These are phyloP conservation scores for Globisporangium uncinulatum DNA, from an alignment of 352 stramenopile species.

Conservation along the genomic window DNA sequence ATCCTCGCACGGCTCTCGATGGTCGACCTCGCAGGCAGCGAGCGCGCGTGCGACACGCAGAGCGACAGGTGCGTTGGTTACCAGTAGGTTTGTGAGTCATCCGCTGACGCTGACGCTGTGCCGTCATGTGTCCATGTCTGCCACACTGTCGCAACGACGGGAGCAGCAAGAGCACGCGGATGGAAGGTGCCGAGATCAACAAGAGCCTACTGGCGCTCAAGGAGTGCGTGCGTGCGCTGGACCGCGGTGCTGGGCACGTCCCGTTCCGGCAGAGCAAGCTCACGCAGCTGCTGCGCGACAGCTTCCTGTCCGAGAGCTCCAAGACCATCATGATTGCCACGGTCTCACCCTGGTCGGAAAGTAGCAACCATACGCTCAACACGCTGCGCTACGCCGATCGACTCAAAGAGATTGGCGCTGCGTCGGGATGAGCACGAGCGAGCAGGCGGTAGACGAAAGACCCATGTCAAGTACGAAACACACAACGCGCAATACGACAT, in stretches of 20 bases:
- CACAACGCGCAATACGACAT: too few relatives aligned
- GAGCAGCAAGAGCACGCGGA: slow-evolving; percentile 16
- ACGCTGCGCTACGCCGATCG: slow-evolving; percentile 52
- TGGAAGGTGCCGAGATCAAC: slow-evolving; percentile 82
- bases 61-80: not conserved
- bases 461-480: too few relatives aligned
- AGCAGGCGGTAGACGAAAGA: too few relatives aligned
- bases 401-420: not conserved
- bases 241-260: slow-evolving; percentile 46
- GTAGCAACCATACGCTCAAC: slow-evolving; percentile 77
- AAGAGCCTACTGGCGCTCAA: slow-evolving; percentile 79
- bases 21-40: slow-evolving; percentile 66
- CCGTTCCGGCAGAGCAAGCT: slow-evolving; percentile 68
- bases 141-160: too few relatives aligned
- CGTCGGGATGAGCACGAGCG: slow-evolving; percentile 19
- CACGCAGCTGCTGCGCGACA: slow-evolving; percentile 72
- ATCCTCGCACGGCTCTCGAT: not conserved
- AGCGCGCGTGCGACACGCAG: slow-evolving; percentile 71
- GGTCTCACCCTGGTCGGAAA: slow-evolving; percentile 63
- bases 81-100: not conserved
- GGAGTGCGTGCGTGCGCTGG: slow-evolving; percentile 73
- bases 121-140: too few relatives aligned
- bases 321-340: slow-evolving; percentile 68
- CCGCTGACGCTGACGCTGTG: too few relatives aligned
- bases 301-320: slow-evolving; percentile 52